These are phyloP conservation scores for Diddensiella santjacobensis DNA, from an alignment of 805 yeast species.

Conservation along the genomic window DNA sequence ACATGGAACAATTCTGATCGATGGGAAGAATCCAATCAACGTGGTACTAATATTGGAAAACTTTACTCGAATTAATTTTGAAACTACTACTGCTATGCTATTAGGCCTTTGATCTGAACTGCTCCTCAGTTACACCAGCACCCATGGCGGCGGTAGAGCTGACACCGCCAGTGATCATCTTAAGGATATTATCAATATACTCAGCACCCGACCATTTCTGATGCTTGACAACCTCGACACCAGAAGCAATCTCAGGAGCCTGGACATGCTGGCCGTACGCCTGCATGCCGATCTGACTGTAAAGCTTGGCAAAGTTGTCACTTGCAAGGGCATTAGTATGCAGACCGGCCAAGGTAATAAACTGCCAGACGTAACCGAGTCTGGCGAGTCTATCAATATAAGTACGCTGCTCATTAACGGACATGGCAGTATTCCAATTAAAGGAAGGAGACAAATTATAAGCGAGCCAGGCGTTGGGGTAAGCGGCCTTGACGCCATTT, in stretches of 20 bases:
- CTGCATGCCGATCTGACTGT: constrained; percentile 82
- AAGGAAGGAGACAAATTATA: constrained; percentile 95
- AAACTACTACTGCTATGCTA: no score
- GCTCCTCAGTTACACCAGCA: constrained; percentile 96
- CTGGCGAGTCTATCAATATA: constrained; percentile 81
- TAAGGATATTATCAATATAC: constrained; percentile 86
- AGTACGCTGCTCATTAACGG: constrained; percentile 79
- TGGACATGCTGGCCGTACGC: constrained; percentile 90
- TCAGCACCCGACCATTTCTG: constrained; percentile 99
- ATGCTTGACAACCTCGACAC: constrained; percentile 94
- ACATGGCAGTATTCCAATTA: constrained; percentile 97
- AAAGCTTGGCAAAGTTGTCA: constrained; percentile 77
- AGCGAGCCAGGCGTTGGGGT: constrained; percentile 93
- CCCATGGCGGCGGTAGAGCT: constrained; percentile 98
- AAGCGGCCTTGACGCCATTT: constrained; percentile 74
- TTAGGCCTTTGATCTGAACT: constrained; percentile 50
- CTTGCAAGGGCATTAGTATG: constrained; percentile 93
- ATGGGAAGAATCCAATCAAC: no score
- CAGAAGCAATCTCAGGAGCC: constrained; percentile 78
- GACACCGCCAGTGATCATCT: constrained; percentile 90
- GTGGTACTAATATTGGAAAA: no score
- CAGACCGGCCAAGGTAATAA: constrained; percentile 93
- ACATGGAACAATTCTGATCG: no score
- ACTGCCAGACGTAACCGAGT: constrained; percentile 96
- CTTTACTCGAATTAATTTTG: no score